Percentiles rank a stretch among this genome's conserved stretches.
Evolutionary conservation across 805 yeast genomes (phyloP).

Genomic region (Nakazawaea anatomiae): DNA sequence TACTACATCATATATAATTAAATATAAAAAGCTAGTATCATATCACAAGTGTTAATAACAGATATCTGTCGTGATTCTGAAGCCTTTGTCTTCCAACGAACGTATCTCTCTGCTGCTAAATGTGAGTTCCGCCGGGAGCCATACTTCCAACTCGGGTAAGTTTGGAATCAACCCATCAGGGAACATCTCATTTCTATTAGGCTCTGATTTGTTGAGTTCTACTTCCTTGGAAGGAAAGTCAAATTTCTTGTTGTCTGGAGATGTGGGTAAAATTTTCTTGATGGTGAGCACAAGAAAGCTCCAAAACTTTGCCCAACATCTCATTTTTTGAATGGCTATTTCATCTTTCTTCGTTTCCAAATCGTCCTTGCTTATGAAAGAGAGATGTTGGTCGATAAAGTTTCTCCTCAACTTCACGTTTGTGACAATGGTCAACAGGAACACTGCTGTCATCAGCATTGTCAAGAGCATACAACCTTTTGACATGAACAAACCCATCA

Average conservation of each 20-base stretch:
- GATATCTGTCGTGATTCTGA: not conserved
- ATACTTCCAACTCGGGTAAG: not conserved
- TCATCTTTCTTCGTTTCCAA: not conserved
- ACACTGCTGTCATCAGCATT: conserved; percentile 42
- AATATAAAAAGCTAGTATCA: not conserved
- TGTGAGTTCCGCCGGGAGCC: not conserved
- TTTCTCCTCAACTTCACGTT: conserved; percentile 28
- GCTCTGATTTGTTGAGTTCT: no score
- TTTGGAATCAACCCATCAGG: not conserved
- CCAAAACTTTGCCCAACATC: not conserved
- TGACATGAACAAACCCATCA: conserved; percentile 66
- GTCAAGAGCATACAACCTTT: conserved; percentile 43
- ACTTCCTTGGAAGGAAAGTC: no score
- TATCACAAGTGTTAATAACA: not conserved
- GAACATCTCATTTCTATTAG: no score
- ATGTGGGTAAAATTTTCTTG: not conserved
- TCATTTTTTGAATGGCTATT: not conserved
- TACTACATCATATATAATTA: no score
- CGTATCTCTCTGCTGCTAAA: not conserved
- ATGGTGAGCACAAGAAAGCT: no score
- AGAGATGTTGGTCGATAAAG: conserved; percentile 19
- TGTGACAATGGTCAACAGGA: conserved; percentile 49
- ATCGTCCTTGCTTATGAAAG: conserved; percentile 15
- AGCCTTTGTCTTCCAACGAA: not conserved
- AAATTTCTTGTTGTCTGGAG: not conserved